A percentile compares a stretch with the other conserved stretches of the same genome.
These are phyloP conservation scores for Candida nanaspora DNA, from an alignment of 805 yeast genomes.

Conservation along the genomic window DNA sequence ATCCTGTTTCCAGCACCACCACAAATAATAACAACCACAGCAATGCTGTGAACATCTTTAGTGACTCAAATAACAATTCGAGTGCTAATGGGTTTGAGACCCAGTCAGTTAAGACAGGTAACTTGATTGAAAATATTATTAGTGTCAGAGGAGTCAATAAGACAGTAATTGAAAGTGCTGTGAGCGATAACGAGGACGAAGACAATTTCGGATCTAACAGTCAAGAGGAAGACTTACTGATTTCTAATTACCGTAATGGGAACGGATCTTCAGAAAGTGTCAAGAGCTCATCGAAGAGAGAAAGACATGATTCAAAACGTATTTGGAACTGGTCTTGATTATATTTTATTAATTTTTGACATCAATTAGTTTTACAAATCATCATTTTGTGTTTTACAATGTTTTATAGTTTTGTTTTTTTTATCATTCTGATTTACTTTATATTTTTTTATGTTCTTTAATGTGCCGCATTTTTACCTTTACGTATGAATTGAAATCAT, in stretches of 20 bases:
- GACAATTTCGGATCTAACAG: neutral
- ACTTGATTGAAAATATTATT: conserved; percentile 77
- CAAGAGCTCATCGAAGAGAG: neutral
- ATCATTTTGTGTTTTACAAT: too few relatives aligned
- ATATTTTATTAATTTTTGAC: too few relatives aligned
- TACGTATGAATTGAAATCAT: too few relatives aligned
- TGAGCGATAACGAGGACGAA: conserved; percentile 33
- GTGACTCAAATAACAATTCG: too few relatives aligned
- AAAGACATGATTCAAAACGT: conserved; percentile 15
- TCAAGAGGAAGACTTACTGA: neutral
- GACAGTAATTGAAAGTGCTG: conserved; percentile 69
- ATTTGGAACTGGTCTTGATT: conserved; percentile 16
- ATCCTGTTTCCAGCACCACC: neutral
- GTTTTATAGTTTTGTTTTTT: too few relatives aligned
- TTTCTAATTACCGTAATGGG: neutral
- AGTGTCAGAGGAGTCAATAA: conserved; percentile 78
- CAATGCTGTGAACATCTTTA: too few relatives aligned
- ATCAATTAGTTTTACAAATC: too few relatives aligned
- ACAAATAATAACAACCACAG: neutral
- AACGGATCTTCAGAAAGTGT: neutral
- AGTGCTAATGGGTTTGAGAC: too few relatives aligned
- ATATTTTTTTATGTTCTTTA: too few relatives aligned
- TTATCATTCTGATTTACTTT: too few relatives aligned
- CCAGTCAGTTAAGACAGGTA: conserved; percentile 34
- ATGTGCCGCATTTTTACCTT: too few relatives aligned